A percentile compares a stretch with the other conserved stretches of the same genome.
Evolutionary conservation across 2,329 filamentous ascomycete species (phyloP).

Genomic region (Paecilomyces sp.): DNA sequence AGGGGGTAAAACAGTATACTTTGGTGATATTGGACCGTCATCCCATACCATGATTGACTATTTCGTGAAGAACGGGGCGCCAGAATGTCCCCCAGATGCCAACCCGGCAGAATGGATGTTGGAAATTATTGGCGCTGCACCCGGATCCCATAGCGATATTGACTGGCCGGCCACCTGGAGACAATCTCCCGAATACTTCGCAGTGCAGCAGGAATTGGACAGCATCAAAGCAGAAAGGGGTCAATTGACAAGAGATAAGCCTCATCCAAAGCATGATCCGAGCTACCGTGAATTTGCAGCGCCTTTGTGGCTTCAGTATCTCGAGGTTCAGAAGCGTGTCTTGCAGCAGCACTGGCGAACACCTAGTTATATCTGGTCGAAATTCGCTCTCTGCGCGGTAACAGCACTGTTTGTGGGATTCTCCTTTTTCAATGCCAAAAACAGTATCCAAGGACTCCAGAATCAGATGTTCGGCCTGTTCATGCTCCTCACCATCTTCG

Average conservation of each 20-base stretch:
- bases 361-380: slow-evolving; percentile 82
- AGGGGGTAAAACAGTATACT: slow-evolving; percentile 63
- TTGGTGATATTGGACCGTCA: slow-evolving; percentile 58
- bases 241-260: no score
- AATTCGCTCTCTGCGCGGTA: slow-evolving; percentile 59
- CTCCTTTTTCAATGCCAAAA: slow-evolving; percentile 68
- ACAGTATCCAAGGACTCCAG: slow-evolving; percentile 72
- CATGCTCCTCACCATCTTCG: slow-evolving; percentile 76
- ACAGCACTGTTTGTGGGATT: slow-evolving; percentile 74
- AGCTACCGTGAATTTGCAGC: slow-evolving; percentile 74
- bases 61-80: slow-evolving; percentile 59
- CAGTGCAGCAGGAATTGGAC: slow-evolving; percentile 52
- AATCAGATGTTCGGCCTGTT: slow-evolving; percentile 91
- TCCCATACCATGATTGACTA: slow-evolving; percentile 53
- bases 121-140: slow-evolving; percentile 51
- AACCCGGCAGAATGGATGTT: slow-evolving; percentile 76
- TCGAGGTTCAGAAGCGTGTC: slow-evolving; percentile 62
- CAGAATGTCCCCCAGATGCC: slow-evolving; percentile 52
- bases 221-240: slow-evolving; percentile 33
- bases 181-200: slow-evolving; percentile 49
- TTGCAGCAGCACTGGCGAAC: slow-evolving; percentile 92
- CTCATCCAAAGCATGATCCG: slow-evolving; percentile 10
- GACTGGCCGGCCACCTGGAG: slow-evolving; percentile 61
- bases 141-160: slow-evolving; percentile 55
- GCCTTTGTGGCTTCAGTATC: slow-evolving; percentile 61